Percentiles rank a stretch among this genome's conserved stretches.
Evolutionary conservation across 148 eudicot species (phyloP).

Genomic region (Vaccinium darrowii): DNA sequence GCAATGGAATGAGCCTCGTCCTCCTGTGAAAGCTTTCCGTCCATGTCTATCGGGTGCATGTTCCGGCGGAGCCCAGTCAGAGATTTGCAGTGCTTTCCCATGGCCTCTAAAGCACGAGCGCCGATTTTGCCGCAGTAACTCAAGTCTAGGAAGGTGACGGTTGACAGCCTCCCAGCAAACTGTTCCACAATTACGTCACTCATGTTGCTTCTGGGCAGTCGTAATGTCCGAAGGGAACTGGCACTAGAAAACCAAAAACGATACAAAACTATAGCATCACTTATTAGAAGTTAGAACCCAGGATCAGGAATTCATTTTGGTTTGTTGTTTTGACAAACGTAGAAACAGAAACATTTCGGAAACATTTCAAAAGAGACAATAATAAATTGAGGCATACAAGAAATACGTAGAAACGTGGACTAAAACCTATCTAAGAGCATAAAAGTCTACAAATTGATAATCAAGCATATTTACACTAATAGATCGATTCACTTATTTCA

Average conservation of each 20-base stretch:
- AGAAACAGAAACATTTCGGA: background rate
- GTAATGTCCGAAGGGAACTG: constrained; percentile 47
- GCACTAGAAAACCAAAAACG: constrained; percentile 44
- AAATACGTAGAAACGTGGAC: background rate
- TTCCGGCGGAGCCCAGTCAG: constrained; percentile 57
- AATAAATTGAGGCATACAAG: background rate
- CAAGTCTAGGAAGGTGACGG: constrained; percentile 48
- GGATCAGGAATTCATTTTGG: background rate
- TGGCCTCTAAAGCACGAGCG: constrained; percentile 48
- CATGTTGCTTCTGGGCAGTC: constrained; percentile 53
- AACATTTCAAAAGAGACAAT: background rate
- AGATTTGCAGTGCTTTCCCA: constrained; percentile 57
- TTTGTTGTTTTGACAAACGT: background rate
- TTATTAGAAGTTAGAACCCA: background rate
- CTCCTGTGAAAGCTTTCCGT: constrained; percentile 38
- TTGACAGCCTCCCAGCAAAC: constrained; percentile 46
- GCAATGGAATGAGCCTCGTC: constrained; percentile 73
- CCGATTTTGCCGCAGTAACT: constrained; percentile 59
- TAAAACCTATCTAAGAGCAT: background rate
- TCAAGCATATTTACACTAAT: background rate
- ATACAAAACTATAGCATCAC: background rate
- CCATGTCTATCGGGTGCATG: constrained; percentile 57
- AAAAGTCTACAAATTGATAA: background rate
- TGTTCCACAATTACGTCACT: constrained; percentile 57
- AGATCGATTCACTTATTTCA: background rate